These are phyloP conservation scores for Pyronema omphalodes DNA, from an alignment of 495 filamentous ascomycete genomes.

Conservation along the genomic window DNA sequence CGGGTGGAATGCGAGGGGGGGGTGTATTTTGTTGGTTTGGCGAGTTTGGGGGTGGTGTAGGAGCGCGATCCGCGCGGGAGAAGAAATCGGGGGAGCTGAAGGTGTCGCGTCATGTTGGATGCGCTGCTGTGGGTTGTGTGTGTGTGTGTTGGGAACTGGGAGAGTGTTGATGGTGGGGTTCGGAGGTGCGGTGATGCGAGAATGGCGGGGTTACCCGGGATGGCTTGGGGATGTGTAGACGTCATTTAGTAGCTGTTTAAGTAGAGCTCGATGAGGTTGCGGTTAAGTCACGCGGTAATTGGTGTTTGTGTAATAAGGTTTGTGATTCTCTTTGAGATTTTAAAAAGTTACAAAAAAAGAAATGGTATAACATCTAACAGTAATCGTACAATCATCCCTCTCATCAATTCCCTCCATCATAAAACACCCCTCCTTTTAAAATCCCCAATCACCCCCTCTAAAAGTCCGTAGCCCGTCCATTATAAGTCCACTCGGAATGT, in stretches of 20 bases:
- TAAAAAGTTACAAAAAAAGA: no score
- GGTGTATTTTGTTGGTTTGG: slow-evolving; percentile 22
- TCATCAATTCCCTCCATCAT: no score
- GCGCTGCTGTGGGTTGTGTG: not conserved
- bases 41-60: slow-evolving; percentile 6
- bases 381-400: no score
- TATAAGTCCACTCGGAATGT: slow-evolving; percentile 81
- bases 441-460: no score
- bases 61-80: not conserved
- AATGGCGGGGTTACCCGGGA: not conserved
- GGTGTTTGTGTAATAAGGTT: no score
- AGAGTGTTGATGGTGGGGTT: not conserved
- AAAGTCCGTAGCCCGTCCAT: slow-evolving; percentile 90
- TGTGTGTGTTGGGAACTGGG: not conserved
- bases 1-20: slow-evolving; percentile 19
- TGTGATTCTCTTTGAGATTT: no score
- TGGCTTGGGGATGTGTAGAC: no score
- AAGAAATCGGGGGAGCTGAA: not conserved
- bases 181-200: not conserved
- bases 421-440: no score
- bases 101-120: not conserved
- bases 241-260: no score
- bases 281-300: no score
- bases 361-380: no score
- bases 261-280: no score